Percentiles rank a stretch among this genome's conserved stretches.
Conservation (phyloP, 352 stramenopile species). For the Globisporangium orthogonon region DNA sequence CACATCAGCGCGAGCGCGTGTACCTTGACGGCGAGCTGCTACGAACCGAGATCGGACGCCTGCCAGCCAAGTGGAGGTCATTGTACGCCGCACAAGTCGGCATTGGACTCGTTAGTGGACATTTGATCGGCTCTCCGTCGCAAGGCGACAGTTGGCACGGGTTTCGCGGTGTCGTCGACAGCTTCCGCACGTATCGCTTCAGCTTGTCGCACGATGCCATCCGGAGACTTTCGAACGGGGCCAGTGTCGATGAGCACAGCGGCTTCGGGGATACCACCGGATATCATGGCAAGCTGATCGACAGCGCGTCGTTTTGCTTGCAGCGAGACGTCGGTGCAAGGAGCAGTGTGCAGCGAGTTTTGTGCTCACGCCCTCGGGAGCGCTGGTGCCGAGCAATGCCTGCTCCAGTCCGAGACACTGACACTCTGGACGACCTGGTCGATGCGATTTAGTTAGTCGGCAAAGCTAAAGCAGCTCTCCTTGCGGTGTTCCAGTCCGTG, state of each 20-base stretch:
- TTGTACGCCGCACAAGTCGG: constrained; percentile 21
- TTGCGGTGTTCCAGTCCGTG: too few species aligned
- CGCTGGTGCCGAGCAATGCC: constrained; percentile 3
- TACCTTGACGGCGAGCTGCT: constrained; percentile 21
- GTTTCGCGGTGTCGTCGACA: constrained; percentile 28
- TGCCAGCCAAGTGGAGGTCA: constrained; percentile 9
- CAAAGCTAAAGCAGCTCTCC: too few species aligned
- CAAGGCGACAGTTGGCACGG: constrained; percentile 18
- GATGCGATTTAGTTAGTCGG: neutral
- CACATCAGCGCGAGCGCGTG: constrained; percentile 13
- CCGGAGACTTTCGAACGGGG: neutral
- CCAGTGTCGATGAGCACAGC: neutral
- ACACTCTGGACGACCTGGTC: neutral
- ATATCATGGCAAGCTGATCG: too few species aligned
- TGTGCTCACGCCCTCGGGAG: constrained; percentile 15
- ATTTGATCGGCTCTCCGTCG: neutral
- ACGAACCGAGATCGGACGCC: neutral
- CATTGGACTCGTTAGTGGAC: constrained; percentile 15
- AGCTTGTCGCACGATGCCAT: constrained; percentile 9
- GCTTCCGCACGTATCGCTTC: constrained; percentile 23
- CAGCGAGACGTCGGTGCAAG: neutral
- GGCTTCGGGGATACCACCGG: neutral
- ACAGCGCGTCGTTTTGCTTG: neutral
- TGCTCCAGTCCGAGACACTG: neutral
- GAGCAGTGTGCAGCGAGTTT: constrained; percentile 7